Conservation (phyloP, 2,329 filamentous ascomycete species). For the Achaetomium macrosporum region DNA sequence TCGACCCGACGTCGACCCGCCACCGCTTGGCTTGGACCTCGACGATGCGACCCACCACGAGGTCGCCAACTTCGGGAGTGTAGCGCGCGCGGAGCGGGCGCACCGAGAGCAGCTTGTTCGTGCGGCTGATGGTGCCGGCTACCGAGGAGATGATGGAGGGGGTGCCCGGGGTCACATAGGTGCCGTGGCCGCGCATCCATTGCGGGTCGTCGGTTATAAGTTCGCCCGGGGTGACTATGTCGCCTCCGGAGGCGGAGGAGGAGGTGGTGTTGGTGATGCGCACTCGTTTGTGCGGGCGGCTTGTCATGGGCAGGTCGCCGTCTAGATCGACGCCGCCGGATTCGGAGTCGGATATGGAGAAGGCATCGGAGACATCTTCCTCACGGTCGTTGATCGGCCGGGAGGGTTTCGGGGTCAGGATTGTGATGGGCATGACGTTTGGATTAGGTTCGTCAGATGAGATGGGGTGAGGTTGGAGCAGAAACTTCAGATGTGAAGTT, state of each 20-base stretch:
- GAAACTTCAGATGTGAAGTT: neutral
- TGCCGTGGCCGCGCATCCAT: constrained; percentile 98
- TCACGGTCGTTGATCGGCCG: constrained; percentile 13
- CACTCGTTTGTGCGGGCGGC: neutral
- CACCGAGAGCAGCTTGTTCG: constrained; percentile 94
- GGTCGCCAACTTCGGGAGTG: constrained; percentile 90
- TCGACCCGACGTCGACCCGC: constrained; percentile 89
- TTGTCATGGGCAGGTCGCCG: constrained; percentile 40
- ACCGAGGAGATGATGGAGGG: constrained; percentile 81
- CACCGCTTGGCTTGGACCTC: constrained; percentile 91
- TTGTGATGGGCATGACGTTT: constrained; percentile 29
- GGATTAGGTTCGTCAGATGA: neutral
- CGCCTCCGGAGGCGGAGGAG: constrained; percentile 16
- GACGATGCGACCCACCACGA: constrained; percentile 88
- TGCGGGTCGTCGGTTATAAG: constrained; percentile 85
- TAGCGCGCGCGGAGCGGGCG: constrained; percentile 87
- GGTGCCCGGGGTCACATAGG: constrained; percentile 60
- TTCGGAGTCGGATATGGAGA: constrained; percentile 29
- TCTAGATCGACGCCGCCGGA: constrained; percentile 41
- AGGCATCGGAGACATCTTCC: constrained; percentile 6
- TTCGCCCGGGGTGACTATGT: constrained; percentile 83
- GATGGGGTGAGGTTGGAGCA: neutral
- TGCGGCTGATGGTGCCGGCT: constrained; percentile 83
- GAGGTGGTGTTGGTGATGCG: neutral
- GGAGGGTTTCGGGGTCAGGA: constrained; percentile 25